Conservation (phyloP, 345 rosid genomes). For the Streptanthus diversifolius region DNA sequence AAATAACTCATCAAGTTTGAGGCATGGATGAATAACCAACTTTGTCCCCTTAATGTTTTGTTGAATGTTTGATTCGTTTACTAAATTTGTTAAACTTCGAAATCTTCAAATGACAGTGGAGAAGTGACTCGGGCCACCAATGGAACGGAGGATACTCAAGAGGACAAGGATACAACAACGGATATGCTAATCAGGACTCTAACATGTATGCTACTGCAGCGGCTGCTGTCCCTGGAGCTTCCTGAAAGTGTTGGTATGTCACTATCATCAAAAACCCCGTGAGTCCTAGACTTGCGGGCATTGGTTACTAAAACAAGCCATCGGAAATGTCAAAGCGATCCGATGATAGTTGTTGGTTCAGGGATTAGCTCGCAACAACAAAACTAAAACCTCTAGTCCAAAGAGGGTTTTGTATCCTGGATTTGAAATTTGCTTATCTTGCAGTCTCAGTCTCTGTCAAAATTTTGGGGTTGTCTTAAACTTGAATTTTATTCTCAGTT, state of each 20-base stretch:
- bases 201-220: slow-evolving; percentile 48
- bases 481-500: slow-evolving; percentile 1
- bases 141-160: slow-evolving; percentile 76
- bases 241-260: slow-evolving; percentile 36
- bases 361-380: slow-evolving; percentile 22
- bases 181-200: slow-evolving; percentile 52
- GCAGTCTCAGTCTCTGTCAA: slow-evolving; percentile 24
- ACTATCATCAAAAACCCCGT: slow-evolving; percentile 13
- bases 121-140: slow-evolving; percentile 55
- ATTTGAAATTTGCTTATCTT: slow-evolving; percentile 32
- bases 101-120: slow-evolving; percentile 52
- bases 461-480: slow-evolving; percentile 27
- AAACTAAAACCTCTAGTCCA: slow-evolving; percentile 22
- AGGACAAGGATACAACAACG: slow-evolving; percentile 59
- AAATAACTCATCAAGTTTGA: background rate
- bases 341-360: slow-evolving; percentile 32
- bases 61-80: background rate
- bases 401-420: slow-evolving; percentile 34
- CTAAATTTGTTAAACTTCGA: background rate
- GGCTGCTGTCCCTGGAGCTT: slow-evolving; percentile 67
- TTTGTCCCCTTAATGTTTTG: background rate
- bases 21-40: background rate
- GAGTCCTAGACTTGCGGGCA: slow-evolving; percentile 6
- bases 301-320: background rate
- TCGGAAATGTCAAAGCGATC: slow-evolving; percentile 21